phyloP scores from a whole-genome alignment of 345 rosid species.

The Ceriops zippeliana region DNA sequence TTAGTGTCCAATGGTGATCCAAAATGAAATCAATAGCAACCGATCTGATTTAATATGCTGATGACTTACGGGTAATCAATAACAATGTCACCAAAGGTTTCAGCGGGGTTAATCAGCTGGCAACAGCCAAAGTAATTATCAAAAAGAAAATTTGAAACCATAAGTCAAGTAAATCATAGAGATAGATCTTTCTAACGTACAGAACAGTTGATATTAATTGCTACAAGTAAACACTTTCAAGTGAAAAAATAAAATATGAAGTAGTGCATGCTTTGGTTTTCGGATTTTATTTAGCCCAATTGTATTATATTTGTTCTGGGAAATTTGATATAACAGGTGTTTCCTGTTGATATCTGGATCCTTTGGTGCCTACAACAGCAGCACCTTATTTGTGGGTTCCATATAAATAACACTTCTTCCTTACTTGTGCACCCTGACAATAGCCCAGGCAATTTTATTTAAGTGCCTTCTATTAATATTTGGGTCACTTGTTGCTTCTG shows the following conservation, averaged over 20 bases:
- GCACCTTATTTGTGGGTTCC: too few relatives aligned
- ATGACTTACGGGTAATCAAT: conserved; percentile 90
- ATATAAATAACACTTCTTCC: too few relatives aligned
- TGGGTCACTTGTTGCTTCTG: too few relatives aligned
- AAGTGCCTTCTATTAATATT: too few relatives aligned
- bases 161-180: not conserved
- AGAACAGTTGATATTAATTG: not conserved
- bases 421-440: too few relatives aligned
- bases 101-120: conserved; percentile 93
- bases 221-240: not conserved
- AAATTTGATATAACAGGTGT: too few relatives aligned
- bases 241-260: not conserved
- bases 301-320: too few relatives aligned
- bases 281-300: too few relatives aligned
- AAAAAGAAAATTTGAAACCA: not conserved
- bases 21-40: not conserved
- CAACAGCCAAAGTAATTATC: conserved; percentile 1
- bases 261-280: not conserved
- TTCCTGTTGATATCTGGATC: too few relatives aligned
- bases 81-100: conserved; percentile 96
- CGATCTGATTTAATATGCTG: conserved; percentile 15
- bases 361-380: too few relatives aligned
- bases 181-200: not conserved
- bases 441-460: too few relatives aligned
- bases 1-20: not conserved